Base-by-base conservation (phyloP, 176 grass and related monocot genomes). In the Eragrostis nindensis region DNA sequence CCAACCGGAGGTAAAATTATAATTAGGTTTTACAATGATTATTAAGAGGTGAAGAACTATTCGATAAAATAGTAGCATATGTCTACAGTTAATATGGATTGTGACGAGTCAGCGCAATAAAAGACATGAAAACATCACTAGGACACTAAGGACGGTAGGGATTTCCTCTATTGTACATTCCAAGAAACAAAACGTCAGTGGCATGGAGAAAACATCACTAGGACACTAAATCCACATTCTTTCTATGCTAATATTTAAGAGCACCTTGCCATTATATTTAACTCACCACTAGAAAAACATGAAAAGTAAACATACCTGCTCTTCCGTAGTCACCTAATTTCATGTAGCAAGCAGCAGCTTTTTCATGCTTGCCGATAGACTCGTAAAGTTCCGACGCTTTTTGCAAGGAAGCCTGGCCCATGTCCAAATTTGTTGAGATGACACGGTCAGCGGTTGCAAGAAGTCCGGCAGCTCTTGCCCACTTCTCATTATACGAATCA, bases 391-490 rank as follows among this genome's bases (percentile, higher is more conserved):
- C 92, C 24, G 87, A 93, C 57, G 94, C 94, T 61, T 92, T 90
- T 21, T 68, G 77, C 27, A 97, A 70, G 11, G 64, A 72, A 79
- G 79, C 74, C 4, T 79, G 49, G 7, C 86, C 85, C 87, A 86
- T 89, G 21, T 85, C 82, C 10, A 26, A 74, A 75, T 97, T 90
- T 66, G 73, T 70, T 25, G 70, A 70, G 69, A 84, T 90, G 11
- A 79, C 42, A 47, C 68, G 92, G 5, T 97, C 94, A 54, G 92
- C 89, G 45, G 52, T 85, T 17, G 85, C 83, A 52, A 90, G 11
- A 68, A 97, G 94, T 21, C 94, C 94, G 21, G 94, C 87, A 50
- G 94, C 94, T 88, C 76, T 91, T 25, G 92, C 89, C 89, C 92
- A 89, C 38, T 89, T 97, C 77, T 89, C 92, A 61, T 73, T 84